These are phyloP conservation scores for Ascochyta rabiei DNA, from an alignment of 2,329 filamentous ascomycete species.

Conservation along the genomic window DNA sequence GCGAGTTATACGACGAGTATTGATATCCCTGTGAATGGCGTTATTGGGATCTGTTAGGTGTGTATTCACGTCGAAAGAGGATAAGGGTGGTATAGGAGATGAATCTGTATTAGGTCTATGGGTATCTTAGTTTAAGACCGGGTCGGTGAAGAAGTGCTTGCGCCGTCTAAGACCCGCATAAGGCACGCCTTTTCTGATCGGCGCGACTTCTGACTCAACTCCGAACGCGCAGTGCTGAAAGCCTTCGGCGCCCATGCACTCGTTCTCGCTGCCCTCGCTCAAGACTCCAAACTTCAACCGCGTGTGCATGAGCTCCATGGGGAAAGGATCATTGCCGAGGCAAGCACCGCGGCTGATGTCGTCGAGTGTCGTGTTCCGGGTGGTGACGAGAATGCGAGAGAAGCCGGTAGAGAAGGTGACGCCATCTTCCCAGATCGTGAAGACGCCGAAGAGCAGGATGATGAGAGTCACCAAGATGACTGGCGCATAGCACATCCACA, in stretches of 20 bases:
- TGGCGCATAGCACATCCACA: slow-evolving; percentile 45
- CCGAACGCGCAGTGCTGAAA: slow-evolving; percentile 43
- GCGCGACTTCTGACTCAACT: slow-evolving; percentile 34
- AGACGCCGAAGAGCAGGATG: slow-evolving; percentile 35
- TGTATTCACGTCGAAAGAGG: background rate
- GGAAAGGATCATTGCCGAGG: slow-evolving; percentile 49
- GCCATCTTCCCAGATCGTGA: slow-evolving; percentile 43
- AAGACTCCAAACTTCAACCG: slow-evolving; percentile 48
- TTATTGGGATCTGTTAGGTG: slow-evolving; percentile 37
- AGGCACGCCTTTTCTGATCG: slow-evolving; percentile 27
- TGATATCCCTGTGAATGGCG: slow-evolving; percentile 55
- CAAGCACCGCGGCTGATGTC: slow-evolving; percentile 50
- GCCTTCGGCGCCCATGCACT: slow-evolving; percentile 28
- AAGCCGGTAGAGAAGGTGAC: slow-evolving; percentile 45
- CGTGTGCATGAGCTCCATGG: slow-evolving; percentile 45
- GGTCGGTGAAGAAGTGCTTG: background rate
- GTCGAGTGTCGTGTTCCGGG: slow-evolving; percentile 44
- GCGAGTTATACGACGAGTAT: slow-evolving; percentile 59
- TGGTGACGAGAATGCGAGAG: slow-evolving; percentile 44
- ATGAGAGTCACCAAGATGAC: slow-evolving; percentile 39
- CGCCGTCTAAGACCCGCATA: slow-evolving; percentile 32
- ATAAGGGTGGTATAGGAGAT: no score
- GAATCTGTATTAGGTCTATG: no score
- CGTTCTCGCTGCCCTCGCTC: slow-evolving; percentile 32
- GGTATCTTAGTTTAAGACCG: no score